Conservation (phyloP, 129 eudicot species). For the Helianthus annuus region DNA sequence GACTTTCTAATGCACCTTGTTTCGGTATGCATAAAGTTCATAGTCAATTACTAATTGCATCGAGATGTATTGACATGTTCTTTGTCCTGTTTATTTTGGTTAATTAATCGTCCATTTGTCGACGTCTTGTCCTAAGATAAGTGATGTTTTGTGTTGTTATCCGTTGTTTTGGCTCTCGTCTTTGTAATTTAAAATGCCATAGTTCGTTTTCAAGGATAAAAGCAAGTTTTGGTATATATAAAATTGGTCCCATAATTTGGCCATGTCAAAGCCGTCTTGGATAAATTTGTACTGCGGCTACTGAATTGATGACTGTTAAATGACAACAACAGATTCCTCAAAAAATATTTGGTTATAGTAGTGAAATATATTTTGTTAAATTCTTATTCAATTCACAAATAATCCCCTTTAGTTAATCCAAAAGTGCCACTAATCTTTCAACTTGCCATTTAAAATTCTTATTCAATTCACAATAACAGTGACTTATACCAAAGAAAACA, state of each 20-base stretch:
- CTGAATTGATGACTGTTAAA: not conserved
- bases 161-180: slow-evolving; percentile 17
- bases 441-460: slow-evolving; percentile 19
- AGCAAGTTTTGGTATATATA: slow-evolving; percentile 15
- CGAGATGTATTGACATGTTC: not conserved
- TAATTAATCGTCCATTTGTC: not conserved
- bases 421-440: slow-evolving; percentile 29
- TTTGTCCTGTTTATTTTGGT: not conserved
- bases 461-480: not conserved
- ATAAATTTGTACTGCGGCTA: not conserved
- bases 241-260: slow-evolving; percentile 25
- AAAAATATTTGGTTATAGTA: not conserved
- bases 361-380: not conserved
- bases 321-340: not conserved
- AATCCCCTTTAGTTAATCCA: not conserved
- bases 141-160: not conserved
- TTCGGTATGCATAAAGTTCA: not conserved
- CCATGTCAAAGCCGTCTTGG: slow-evolving; percentile 30
- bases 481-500: slow-evolving; percentile 9
- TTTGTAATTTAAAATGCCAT: not conserved
- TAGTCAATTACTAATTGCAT: not conserved
- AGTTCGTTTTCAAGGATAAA: slow-evolving; percentile 28
- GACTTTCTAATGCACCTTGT: no score
- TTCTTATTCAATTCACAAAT: not conserved
- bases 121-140: not conserved